Base-by-base conservation (phyloP, 345 rosid species). In the Camelina laxa region DNA sequence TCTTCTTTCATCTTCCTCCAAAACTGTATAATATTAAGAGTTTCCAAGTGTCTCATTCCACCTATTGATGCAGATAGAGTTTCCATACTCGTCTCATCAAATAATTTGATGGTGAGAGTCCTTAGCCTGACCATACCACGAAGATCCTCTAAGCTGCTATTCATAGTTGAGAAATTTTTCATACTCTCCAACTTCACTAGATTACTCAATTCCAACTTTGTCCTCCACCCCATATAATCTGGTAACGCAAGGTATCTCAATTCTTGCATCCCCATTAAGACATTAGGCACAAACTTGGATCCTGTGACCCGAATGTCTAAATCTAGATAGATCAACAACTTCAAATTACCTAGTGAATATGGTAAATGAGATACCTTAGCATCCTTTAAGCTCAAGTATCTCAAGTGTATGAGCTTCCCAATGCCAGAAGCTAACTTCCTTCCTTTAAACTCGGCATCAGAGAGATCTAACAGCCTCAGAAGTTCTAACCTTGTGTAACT, bases 361-460 rank as follows among this genome's bases (percentile, higher is more conserved):
- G 80, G 80, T 67, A 80, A 2, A 51, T 61, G 50, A n/a, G 49
- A 3, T 38, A 74, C 42, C 6, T 14, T 0, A 48, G 47, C 27
- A 1, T 0, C 0, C 0, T 50, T 0, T 27, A 75, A 36, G 13
- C 74, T 61, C 64, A 69, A 30, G 56, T 58, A 69, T 69, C 69
- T 61, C 27, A 75, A 59, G 44, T 79, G 84, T 27, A 80, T 72
- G 55, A 85, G 79, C 0, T 72, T 64, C 5, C 83, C 80, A 21
- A 84, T 49, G 1, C 24, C 39, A 31, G 57, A 36, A 0, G 78
- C 78, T 9, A 82, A 30, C 5, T 48, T 71, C 11, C 74, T 79
- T 58, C 19, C 45, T 6, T 0, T 0, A 7, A 31, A 5, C 1
- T 31, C 24, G 9, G 68, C 60, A 7, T 67, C 22, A 3, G 16